Evolutionary conservation across 305 asterid genomes (phyloP).

Genomic region (Fraxinus nigra): DNA sequence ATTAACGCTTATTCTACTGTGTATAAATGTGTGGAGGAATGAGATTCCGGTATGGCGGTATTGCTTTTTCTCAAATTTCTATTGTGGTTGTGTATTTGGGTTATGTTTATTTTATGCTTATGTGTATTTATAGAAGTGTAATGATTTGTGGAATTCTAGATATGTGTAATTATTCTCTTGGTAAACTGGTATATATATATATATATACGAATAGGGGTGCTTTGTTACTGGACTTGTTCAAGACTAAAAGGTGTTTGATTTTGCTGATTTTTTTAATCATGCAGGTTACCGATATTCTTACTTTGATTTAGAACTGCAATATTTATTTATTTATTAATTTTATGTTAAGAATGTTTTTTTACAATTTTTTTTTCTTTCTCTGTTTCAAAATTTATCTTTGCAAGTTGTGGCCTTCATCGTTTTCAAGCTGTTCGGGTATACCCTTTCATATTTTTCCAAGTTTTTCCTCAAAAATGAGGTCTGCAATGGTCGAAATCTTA

Average conservation of each 20-base stretch:
- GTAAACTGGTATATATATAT: too few relatives aligned
- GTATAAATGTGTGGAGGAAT: not conserved
- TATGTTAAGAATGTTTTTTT: not conserved
- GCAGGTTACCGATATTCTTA: not conserved
- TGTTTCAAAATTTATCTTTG: not conserved
- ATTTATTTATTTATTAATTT: too few relatives aligned
- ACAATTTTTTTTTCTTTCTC: not conserved
- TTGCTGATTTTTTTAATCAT: not conserved
- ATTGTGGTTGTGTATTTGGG: not conserved
- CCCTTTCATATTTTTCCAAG: not conserved
- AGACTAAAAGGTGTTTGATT: not conserved
- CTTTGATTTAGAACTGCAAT: not conserved
- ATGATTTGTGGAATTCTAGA: slow-evolving; percentile 6
- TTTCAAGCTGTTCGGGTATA: not conserved
- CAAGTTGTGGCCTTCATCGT: not conserved
- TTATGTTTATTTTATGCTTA: not conserved
- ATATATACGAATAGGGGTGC: not conserved
- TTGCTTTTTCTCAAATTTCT: not conserved
- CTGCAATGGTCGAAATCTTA: not conserved
- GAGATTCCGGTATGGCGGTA: not conserved
- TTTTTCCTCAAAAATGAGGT: not conserved
- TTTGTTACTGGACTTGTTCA: not conserved
- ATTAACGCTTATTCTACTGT: not conserved
- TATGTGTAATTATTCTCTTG: not conserved
- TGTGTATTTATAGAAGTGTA: not conserved